Conservation (phyloP, 2,329 filamentous ascomycete species). For the Cephalotrichum gorgonifer region DNA sequence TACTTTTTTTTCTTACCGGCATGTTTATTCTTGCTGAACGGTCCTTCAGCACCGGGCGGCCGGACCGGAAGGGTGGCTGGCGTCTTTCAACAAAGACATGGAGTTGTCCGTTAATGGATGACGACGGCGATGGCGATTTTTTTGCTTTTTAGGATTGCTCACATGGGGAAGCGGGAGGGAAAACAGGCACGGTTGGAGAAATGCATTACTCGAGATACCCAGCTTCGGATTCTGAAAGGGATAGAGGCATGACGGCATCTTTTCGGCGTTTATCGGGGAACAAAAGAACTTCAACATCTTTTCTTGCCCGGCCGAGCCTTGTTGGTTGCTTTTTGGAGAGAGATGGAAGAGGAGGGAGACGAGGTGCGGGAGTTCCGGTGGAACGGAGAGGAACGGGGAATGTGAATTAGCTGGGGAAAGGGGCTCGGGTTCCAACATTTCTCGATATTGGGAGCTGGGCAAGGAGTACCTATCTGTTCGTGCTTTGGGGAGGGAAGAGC, state of each 20-base stretch:
- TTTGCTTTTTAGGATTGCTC: slow-evolving; percentile 22
- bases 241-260: slow-evolving; percentile 10
- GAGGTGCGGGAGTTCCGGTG: background rate
- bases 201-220: slow-evolving; percentile 14
- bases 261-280: slow-evolving; percentile 29
- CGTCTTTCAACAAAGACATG: slow-evolving; percentile 40
- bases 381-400: background rate
- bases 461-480: background rate
- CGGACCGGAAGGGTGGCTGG: slow-evolving; percentile 21
- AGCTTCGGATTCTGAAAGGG: background rate
- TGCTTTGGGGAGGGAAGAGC: background rate
- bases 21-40: slow-evolving; percentile 6
- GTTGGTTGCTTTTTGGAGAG: slow-evolving; percentile 5
- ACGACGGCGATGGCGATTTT: slow-evolving; percentile 15
- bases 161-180: background rate
- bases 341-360: background rate
- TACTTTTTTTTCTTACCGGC: slow-evolving; percentile 14
- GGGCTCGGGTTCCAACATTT: background rate
- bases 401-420: background rate
- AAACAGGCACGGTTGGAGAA: slow-evolving; percentile 15
- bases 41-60: slow-evolving; percentile 1
- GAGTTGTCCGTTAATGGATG: background rate
- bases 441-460: background rate
- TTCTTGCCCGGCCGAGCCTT: slow-evolving; percentile 27
- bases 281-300: slow-evolving; percentile 39